Base-by-base conservation (phyloP, 805 yeast genomes). In the Saturnispora sekii region DNA sequence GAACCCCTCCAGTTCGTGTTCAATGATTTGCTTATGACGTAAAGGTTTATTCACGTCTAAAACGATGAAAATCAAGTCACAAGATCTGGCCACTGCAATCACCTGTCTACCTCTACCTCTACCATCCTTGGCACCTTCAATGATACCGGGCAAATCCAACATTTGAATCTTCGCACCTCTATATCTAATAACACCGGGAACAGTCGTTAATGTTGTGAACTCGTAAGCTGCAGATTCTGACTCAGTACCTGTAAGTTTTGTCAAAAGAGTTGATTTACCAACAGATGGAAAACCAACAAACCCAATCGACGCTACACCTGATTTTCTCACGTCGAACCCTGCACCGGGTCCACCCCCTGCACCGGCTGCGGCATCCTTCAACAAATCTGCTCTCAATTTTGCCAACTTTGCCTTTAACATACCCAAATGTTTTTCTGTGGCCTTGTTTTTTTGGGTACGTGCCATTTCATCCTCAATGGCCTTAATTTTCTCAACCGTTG, bases 231-330 rank as follows among this genome's bases (percentile, higher is more conserved):
- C 97, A n/a, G 83, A 96, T 65, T 90, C 98, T 1, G 96, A 84
- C 60, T 87, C 95, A 3, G 96, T 89, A 51, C 98, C 97, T 0
- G 98, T 93, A 41, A 93, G 68, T 63, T 86, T 84, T 28, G 86
- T 79, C 53, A 93, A 73, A 48, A 93, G 67, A 1, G 99, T 93
- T 8, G 86, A 79, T 58, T 84, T 84, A 30, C 93, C 93, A 3
- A 93, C 98, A 1, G 97, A 89, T 1, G 99, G 99, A 62, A 93
- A 93, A 3, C 99, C 99, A 37, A 93, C 96, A 61, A 89, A 93
- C 9, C 98, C 99, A 43, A 93, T 94, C 8, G 95, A 79, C 3
- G 96, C 97, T 11, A 86, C 96, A 66, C 99, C 99, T 0, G 97
- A 90, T 64, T 96, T 79, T n/a, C 96, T 95, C 38, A 93, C 97